Conservation (phyloP, 1,284 basidiomycete species). For the Leccinum pallidistipes region DNA sequence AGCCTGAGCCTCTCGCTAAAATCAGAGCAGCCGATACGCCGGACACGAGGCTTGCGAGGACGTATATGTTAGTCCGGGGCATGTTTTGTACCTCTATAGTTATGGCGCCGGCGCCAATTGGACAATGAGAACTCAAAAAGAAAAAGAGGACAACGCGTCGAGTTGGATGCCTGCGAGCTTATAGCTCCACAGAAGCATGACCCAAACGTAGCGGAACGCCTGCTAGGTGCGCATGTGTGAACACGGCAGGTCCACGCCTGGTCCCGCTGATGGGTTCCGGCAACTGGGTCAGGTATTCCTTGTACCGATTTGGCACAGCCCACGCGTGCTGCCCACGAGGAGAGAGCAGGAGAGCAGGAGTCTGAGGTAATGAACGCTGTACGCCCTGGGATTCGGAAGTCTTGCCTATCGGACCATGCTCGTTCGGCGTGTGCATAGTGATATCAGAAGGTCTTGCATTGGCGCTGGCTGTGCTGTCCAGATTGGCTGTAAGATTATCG, state of each 20-base stretch:
- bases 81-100: conserved; percentile 14
- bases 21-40: conserved; percentile 21
- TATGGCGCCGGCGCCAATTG: conserved; percentile 11
- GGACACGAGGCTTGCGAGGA: conserved; percentile 25
- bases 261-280: conserved; percentile 7
- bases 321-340: conserved; percentile 17
- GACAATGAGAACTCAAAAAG: conserved; percentile 5
- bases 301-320: conserved; percentile 7
- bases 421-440: conserved; percentile 13
- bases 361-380: conserved; percentile 27
- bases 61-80: conserved; percentile 14
- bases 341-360: not conserved
- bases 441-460: not conserved
- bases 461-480: conserved; percentile 7
- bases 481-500: not conserved
- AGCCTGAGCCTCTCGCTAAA: conserved; percentile 33
- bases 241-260: conserved; percentile 20
- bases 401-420: conserved; percentile 17
- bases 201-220: conserved; percentile 24
- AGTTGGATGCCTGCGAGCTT: conserved; percentile 14
- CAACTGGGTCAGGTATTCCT: conserved; percentile 2
- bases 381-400: conserved; percentile 11
- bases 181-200: conserved; percentile 24
- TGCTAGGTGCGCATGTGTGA: conserved; percentile 19
- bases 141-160: conserved; percentile 9